Conservation (phyloP, 345 rosid genomes). For the Pelargonium nanum region DNA sequence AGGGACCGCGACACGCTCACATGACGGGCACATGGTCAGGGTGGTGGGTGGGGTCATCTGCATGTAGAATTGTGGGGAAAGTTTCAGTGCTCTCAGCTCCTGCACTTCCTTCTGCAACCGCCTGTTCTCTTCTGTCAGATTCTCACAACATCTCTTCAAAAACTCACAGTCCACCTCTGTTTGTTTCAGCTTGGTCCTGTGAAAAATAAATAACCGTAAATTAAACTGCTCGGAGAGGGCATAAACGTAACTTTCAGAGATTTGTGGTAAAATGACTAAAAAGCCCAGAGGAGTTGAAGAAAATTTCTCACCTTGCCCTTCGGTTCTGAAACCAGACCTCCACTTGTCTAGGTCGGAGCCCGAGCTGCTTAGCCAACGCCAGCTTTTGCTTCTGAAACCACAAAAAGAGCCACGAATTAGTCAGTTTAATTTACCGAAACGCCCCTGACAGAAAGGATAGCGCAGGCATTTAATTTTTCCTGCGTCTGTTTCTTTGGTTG, state of each 20-base stretch:
- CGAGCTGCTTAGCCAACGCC: slow-evolving; percentile 81
- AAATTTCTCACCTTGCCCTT: slow-evolving; percentile 67
- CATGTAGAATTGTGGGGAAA: slow-evolving; percentile 97
- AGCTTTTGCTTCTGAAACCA: slow-evolving; percentile 69
- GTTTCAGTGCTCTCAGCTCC: slow-evolving; percentile 88
- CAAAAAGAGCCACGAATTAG: background rate
- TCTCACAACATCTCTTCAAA: slow-evolving; percentile 87
- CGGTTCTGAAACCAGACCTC: slow-evolving; percentile 99
- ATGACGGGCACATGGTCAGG: slow-evolving; percentile 95
- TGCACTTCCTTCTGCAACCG: slow-evolving; percentile 91
- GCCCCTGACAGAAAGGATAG: background rate
- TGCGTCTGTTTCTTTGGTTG: too few relatives aligned
- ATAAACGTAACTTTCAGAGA: background rate
- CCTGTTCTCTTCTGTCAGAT: slow-evolving; percentile 90
- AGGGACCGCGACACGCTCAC: slow-evolving; percentile 84
- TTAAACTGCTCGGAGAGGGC: background rate
- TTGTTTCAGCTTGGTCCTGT: slow-evolving; percentile 95
- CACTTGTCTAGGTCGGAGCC: slow-evolving; percentile 79
- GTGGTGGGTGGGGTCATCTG: slow-evolving; percentile 98
- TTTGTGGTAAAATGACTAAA: background rate
- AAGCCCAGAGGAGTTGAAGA: background rate
- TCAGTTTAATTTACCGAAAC: slow-evolving; percentile 8
- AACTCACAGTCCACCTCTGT: slow-evolving; percentile 98
- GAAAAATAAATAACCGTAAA: background rate
- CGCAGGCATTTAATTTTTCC: background rate